phyloP scores from a whole-genome alignment of 345 rosid genomes.

The Syzygium aqueum region DNA sequence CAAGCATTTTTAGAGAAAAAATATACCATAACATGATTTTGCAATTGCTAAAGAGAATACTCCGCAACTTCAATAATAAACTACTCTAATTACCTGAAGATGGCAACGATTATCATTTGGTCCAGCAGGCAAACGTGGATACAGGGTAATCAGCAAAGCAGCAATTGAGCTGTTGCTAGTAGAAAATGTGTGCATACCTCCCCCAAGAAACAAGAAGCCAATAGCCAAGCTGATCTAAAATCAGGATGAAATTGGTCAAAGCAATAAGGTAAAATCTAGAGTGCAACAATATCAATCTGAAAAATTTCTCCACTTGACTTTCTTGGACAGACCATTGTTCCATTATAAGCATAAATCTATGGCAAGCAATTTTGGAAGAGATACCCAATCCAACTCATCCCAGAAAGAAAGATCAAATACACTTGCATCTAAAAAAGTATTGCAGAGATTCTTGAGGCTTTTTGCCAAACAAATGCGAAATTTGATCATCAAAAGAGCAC shows the following conservation, averaged over 20 bases:
- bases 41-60: neutral
- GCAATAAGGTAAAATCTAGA: neutral
- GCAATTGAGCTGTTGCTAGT: constrained; percentile 78
- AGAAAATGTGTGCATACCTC: constrained; percentile 88
- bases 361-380: neutral
- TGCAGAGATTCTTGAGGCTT: neutral
- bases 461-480: neutral
- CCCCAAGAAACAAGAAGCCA: constrained; percentile 97
- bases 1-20: neutral
- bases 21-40: neutral
- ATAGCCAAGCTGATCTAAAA: constrained; percentile 84
- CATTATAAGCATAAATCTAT: neutral
- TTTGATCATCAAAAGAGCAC: neutral
- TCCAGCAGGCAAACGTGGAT: constrained; percentile 91
- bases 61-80: neutral
- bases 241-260: neutral
- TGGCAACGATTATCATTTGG: constrained; percentile 99
- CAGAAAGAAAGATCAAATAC: neutral
- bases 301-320: neutral
- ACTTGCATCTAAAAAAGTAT: neutral
- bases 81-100: constrained; percentile 57
- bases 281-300: neutral
- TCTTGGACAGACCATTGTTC: neutral
- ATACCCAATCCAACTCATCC: neutral
- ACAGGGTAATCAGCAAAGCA: constrained; percentile 77